Base-by-base conservation (phyloP, 2,329 filamentous ascomycete genomes). In the Ustulina deusta region DNA sequence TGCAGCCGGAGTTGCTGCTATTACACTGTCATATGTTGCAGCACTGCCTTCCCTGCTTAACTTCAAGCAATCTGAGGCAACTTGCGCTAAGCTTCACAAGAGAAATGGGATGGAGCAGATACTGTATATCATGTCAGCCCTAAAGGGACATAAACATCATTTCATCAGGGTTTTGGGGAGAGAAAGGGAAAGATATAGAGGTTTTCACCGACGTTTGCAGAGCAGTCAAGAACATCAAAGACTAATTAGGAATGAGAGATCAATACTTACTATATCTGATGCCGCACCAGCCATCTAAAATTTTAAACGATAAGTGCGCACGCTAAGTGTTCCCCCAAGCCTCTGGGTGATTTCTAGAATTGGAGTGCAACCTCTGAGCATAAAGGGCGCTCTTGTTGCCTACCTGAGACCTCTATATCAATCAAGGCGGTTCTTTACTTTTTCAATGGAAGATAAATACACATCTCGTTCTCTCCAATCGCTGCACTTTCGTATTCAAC, bases 131-230 rank as follows among this genome's bases (percentile, higher is more conserved):
- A 59, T 59, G 56, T 59, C 56, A 59, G 56, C 25, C 29, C 3
- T 27, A 2, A 59, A 59, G 29, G 42, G 42, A 49, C 25, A 38
- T 36, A 59, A 59, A 22, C 56, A 49, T 49, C 6, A 38, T n/a
- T 59, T 59, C 42, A 59, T 49, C 29, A 59, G 42, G 29, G 32
- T 59, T 59, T 49, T 59, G 56, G 56, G 40, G 56, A 17, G 56
- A 49, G 56, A 59, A 27, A 59, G 6, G 6, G 42, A 49, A 48
- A n/a, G 56, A 59, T 22, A 36, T 49, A n/a, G 56, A 59, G 9
- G 17, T 59, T 13, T 49, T 59, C n/a, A 49, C 29, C 10, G 29
- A 27, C 6, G 17, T 59, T 38, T 59, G 56, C 42, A 27, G 42
- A 25, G 56, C 56, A 38, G 55, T 57, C 55, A 20, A 32, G 2